phyloP scores from a whole-genome alignment of 2,329 filamentous ascomycete species.

The Daldinia sp. region DNA sequence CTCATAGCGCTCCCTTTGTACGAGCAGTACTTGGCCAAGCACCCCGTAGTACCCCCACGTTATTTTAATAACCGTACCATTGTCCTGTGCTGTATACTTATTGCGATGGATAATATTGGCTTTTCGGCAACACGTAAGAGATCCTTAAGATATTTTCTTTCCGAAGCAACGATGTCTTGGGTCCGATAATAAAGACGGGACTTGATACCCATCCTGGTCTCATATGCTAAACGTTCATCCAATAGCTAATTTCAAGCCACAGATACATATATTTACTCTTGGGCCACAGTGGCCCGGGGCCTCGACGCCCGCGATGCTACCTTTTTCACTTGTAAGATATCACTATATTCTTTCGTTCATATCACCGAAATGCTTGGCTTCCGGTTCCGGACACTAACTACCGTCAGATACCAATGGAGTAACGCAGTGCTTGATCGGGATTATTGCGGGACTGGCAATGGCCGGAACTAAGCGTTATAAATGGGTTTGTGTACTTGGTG shows the following conservation, averaged over 20 bases:
- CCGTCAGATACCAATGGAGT: slow-evolving; percentile 53
- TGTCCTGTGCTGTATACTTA: slow-evolving; percentile 55
- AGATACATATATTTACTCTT: slow-evolving; percentile 56
- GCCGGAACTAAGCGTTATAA: slow-evolving; percentile 59
- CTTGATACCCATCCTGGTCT: neutral
- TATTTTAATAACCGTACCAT: slow-evolving; percentile 61
- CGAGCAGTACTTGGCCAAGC: slow-evolving; percentile 58
- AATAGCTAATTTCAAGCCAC: neutral
- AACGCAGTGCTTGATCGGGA: slow-evolving; percentile 58
- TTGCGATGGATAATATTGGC: slow-evolving; percentile 58
- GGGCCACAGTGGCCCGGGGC: slow-evolving; percentile 59
- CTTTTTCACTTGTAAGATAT: slow-evolving; percentile 53
- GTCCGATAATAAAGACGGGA: neutral
- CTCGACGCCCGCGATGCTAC: slow-evolving; percentile 57
- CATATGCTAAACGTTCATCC: neutral
- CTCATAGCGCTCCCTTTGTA: slow-evolving; percentile 61
- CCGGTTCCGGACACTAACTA: slow-evolving; percentile 9
- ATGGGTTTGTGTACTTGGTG: slow-evolving; percentile 58
- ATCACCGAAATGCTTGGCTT: neutral
- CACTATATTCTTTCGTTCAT: neutral
- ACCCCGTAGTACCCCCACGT: slow-evolving; percentile 60
- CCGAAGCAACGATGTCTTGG: neutral
- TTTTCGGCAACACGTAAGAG: slow-evolving; percentile 51
- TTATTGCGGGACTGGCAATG: slow-evolving; percentile 58
- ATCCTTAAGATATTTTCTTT: neutral